phyloP scores from a whole-genome alignment of 2,329 filamentous ascomycete genomes.

The Calonectria montana region DNA sequence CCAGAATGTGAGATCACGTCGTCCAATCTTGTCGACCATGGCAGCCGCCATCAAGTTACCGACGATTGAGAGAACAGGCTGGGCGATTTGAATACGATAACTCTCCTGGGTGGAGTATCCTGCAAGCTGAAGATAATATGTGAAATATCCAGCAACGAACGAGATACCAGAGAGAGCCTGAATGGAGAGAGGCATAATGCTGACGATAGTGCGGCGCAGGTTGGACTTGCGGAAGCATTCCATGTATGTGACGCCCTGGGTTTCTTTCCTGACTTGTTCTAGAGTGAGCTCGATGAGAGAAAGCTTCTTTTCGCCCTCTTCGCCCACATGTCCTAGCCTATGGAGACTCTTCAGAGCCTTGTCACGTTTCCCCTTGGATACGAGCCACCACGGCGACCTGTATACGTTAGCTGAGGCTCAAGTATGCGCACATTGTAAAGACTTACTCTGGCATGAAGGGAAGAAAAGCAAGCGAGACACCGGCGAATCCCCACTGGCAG shows the following conservation, averaged over 20 bases:
- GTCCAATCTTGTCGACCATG: conserved; percentile 23
- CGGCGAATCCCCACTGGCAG: conserved; percentile 25
- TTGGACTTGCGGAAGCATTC: conserved; percentile 30
- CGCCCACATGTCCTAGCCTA: conserved; percentile 8
- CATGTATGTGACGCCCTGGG: conserved; percentile 25
- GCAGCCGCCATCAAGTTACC: conserved; percentile 19
- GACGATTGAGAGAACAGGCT: background rate
- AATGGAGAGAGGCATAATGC: conserved; percentile 20
- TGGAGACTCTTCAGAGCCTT: conserved; percentile 4
- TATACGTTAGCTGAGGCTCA: background rate
- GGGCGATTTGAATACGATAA: background rate
- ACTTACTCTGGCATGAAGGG: conserved; percentile 29
- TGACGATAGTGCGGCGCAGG: conserved; percentile 30
- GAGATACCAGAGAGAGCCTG: conserved; percentile 21
- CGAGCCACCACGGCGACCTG: conserved; percentile 28
- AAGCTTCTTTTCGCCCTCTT: conserved; percentile 14
- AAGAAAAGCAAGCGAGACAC: background rate
- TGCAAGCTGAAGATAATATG: conserved; percentile 23
- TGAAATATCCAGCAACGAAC: conserved; percentile 26
- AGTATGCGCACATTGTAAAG: no score
- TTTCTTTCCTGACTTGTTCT: conserved; percentile 15
- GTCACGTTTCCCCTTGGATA: conserved; percentile 18
- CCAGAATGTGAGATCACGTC: conserved; percentile 25
- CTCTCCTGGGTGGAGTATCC: background rate
- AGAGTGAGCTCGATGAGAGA: conserved; percentile 24